These are phyloP conservation scores for Cyphellophora europaea DNA, from an alignment of 2,329 filamentous ascomycete genomes.

Conservation along the genomic window DNA sequence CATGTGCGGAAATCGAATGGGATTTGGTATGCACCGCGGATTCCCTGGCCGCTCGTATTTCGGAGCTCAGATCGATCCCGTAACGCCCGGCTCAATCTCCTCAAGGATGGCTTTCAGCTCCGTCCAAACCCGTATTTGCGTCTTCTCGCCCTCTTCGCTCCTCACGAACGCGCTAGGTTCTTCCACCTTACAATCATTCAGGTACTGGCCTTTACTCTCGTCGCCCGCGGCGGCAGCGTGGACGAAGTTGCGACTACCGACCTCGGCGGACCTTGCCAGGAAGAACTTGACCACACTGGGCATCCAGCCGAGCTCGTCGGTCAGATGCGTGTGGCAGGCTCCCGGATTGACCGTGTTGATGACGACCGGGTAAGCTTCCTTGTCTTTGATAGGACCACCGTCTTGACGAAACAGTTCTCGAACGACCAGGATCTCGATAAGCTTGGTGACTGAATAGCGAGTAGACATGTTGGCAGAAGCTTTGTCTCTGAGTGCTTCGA, in stretches of 20 bases:
- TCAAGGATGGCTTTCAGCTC: constrained; percentile 36
- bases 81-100: constrained; percentile 30
- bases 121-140: constrained; percentile 33
- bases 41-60: too few species aligned
- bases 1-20: too few species aligned
- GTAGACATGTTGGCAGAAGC: constrained; percentile 26
- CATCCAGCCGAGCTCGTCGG: constrained; percentile 24
- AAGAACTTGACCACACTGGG: constrained; percentile 23
- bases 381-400: constrained; percentile 1
- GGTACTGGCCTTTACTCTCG: constrained; percentile 39
- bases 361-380: constrained; percentile 34
- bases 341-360: constrained; percentile 47
- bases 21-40: too few species aligned
- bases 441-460: constrained; percentile 38
- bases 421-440: constrained; percentile 38
- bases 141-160: constrained; percentile 28
- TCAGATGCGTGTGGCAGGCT: constrained; percentile 40
- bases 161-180: constrained; percentile 28
- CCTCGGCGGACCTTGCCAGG: constrained; percentile 36
- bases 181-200: constrained; percentile 26
- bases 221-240: constrained; percentile 27
- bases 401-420: constrained; percentile 21
- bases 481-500: constrained; percentile 28
- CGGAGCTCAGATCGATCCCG: constrained; percentile 8
- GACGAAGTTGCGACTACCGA: constrained; percentile 37